phyloP scores from a whole-genome alignment of 208 protist species.

The Tritrichomonas foetus region DNA sequence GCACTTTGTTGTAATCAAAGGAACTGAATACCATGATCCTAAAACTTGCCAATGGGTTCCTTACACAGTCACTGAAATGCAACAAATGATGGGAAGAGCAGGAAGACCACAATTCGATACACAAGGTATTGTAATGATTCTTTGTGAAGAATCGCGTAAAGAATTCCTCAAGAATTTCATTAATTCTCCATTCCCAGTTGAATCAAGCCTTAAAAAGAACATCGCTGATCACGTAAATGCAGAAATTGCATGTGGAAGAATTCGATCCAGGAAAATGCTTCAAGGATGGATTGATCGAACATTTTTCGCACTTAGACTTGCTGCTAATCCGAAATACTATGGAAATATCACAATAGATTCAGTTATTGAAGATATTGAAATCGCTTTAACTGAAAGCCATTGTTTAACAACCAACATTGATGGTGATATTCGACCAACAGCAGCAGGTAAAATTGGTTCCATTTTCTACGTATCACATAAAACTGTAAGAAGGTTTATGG shows the following conservation, averaged over 20 bases:
- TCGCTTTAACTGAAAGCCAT: background rate
- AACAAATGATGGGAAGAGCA: constrained; percentile 98
- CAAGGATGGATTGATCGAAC: background rate
- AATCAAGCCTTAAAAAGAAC: constrained; percentile 80
- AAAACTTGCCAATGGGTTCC: constrained; percentile 91
- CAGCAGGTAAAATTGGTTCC: background rate
- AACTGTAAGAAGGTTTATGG: background rate
- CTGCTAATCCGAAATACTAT: constrained; percentile 37
- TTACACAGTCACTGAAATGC: constrained; percentile 96
- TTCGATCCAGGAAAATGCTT: constrained; percentile 41
- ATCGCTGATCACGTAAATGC: constrained; percentile 97
- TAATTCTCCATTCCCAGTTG: constrained; percentile 90
- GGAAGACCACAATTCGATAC: constrained; percentile 76
- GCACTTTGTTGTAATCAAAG: constrained; percentile 99
- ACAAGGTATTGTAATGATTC: constrained; percentile 73
- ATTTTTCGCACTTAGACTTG: background rate
- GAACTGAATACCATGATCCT: constrained; percentile 98
- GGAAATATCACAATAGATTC: background rate
- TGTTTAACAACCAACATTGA: background rate
- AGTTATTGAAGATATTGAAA: background rate
- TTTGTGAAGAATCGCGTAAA: constrained; percentile 94
- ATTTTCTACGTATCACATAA: background rate
- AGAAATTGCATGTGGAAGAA: constrained; percentile 78
- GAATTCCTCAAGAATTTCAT: constrained; percentile 93
- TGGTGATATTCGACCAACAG: background rate